A percentile compares a stretch with the other conserved stretches of the same genome.
phyloP scores from a whole-genome alignment of 306 rosid species.

The Ochetophila trinervis region DNA sequence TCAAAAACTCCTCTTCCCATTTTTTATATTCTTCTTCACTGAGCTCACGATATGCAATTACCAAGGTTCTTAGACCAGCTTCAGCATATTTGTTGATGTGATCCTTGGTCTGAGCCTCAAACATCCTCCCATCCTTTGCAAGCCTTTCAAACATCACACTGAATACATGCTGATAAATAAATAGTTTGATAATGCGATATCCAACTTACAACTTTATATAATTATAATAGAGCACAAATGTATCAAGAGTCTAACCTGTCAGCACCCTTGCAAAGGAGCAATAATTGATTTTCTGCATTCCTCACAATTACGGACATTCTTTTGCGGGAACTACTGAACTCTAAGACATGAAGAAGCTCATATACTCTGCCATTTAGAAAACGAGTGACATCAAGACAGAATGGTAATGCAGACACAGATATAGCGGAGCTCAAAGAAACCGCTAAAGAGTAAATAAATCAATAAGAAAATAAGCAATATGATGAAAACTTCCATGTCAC shows the following conservation, averaged over 20 bases:
- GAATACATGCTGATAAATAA: slow-evolving; percentile 30
- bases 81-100: slow-evolving; percentile 71
- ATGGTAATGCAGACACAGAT: slow-evolving; percentile 7
- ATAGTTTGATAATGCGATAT: slow-evolving; percentile 22
- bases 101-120: slow-evolving; percentile 64
- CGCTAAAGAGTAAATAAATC: too few species aligned
- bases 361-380: slow-evolving; percentile 53
- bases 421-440: not conserved
- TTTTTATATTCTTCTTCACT: slow-evolving; percentile 51
- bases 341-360: slow-evolving; percentile 68
- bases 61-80: slow-evolving; percentile 88
- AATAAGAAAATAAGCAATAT: too few species aligned
- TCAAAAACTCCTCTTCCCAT: slow-evolving; percentile 63
- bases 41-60: slow-evolving; percentile 58
- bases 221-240: slow-evolving; percentile 16
- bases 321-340: slow-evolving; percentile 87
- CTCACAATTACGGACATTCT: slow-evolving; percentile 92
- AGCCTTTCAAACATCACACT: slow-evolving; percentile 79
- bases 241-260: slow-evolving; percentile 64
- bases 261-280: slow-evolving; percentile 91
- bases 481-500: too few species aligned
- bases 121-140: slow-evolving; percentile 56
- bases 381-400: slow-evolving; percentile 16
- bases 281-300: slow-evolving; percentile 49
- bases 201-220: slow-evolving; percentile 25